Conservation (phyloP, 345 rosid species). For the Lepidium aucheri region DNA sequence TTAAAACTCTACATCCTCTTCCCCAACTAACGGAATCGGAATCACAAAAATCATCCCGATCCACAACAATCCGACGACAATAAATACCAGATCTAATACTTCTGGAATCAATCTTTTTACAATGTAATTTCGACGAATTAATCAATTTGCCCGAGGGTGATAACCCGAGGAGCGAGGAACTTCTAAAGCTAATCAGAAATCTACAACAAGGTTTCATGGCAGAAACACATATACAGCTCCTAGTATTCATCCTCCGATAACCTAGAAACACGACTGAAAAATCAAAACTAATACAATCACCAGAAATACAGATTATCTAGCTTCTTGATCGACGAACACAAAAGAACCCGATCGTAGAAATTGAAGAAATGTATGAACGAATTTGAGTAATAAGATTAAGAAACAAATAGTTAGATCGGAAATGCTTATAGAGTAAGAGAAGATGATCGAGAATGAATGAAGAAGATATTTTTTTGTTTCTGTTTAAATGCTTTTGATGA, state of each 20-base stretch:
- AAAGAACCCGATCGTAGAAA: not conserved
- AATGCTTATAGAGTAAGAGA: not conserved
- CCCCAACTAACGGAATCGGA: constrained; percentile 33
- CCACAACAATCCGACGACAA: constrained; percentile 23
- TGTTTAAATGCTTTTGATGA: constrained; percentile 1
- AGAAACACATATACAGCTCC: constrained; percentile 52
- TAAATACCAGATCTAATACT: constrained; percentile 28
- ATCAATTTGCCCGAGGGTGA: constrained; percentile 23
- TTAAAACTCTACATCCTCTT: constrained; percentile 30
- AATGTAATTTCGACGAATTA: constrained; percentile 59
- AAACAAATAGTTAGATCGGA: not conserved
- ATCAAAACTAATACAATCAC: not conserved
- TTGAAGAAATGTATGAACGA: not conserved
- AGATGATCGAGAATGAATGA: not conserved
- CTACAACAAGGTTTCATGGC: constrained; percentile 77
- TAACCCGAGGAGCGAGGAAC: constrained; percentile 48
- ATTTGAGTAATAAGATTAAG: not conserved
- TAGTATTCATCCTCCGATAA: constrained; percentile 34
- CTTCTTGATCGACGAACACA: constrained; percentile 1
- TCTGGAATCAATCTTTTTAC: constrained; percentile 20
- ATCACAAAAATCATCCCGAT: constrained; percentile 49
- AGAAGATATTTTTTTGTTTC: not conserved
- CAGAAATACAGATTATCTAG: not conserved
- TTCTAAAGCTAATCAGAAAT: constrained; percentile 46
- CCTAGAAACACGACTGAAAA: not conserved